These are phyloP conservation scores for Mycosphaerella sp. DNA, from an alignment of 2,329 filamentous ascomycete species.

Conservation along the genomic window DNA sequence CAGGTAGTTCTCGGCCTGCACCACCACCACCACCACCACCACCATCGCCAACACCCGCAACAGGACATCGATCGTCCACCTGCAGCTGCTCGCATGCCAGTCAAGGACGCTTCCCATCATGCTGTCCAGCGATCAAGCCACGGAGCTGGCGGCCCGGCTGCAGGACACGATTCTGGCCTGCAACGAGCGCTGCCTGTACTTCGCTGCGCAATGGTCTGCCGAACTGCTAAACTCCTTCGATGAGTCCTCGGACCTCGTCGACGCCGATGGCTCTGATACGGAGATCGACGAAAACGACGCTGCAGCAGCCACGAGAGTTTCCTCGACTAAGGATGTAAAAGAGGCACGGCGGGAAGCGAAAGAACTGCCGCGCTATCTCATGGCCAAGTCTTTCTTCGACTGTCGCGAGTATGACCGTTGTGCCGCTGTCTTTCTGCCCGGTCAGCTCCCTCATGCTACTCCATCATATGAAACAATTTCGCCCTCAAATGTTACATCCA, in stretches of 20 bases:
- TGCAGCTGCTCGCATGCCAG: no score
- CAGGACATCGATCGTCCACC: no score
- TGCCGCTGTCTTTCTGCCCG: slow-evolving; percentile 69
- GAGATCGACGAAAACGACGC: slow-evolving; percentile 34
- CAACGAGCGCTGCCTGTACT: slow-evolving; percentile 90
- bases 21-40: no score
- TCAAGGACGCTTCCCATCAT: not conserved
- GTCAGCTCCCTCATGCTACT: slow-evolving; percentile 52
- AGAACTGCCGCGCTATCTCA: slow-evolving; percentile 75
- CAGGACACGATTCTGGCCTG: slow-evolving; percentile 85
- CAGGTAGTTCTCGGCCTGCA: no score
- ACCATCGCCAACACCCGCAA: no score
- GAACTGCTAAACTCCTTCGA: slow-evolving; percentile 84
- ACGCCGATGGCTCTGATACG: slow-evolving; percentile 49
- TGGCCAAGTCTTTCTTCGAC: slow-evolving; percentile 92
- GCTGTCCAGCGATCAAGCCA: slow-evolving; percentile 40
- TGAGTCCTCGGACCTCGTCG: slow-evolving; percentile 34
- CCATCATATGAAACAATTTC: slow-evolving; percentile 30
- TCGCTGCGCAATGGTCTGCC: slow-evolving; percentile 97
- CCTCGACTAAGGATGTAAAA: slow-evolving; percentile 57
- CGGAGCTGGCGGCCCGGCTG: slow-evolving; percentile 64
- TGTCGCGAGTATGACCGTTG: slow-evolving; percentile 93
- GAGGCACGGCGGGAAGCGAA: slow-evolving; percentile 71
- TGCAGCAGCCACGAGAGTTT: slow-evolving; percentile 37
- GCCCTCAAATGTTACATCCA: slow-evolving; percentile 47